phyloP scores from a whole-genome alignment of 768 basidiomycete genomes.

The Dioszegia aurantiaca region DNA sequence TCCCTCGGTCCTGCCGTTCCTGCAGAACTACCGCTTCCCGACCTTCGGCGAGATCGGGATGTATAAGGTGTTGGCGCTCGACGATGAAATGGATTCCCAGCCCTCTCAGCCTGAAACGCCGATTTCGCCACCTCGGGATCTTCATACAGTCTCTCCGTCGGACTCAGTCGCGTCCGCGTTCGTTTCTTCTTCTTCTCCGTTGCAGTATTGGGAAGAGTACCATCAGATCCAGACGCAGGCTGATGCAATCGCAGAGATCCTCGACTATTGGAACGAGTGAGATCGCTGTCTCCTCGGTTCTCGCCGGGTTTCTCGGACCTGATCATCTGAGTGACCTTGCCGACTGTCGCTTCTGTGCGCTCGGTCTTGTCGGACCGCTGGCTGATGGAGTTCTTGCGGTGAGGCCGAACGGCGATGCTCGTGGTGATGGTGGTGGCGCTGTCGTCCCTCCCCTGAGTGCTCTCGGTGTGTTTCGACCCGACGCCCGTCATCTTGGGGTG shows the following conservation, averaged over 20 bases:
- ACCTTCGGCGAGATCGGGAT: conserved; percentile 10
- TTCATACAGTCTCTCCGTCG: conserved; percentile 34
- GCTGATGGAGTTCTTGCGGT: not conserved
- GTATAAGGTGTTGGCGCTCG: conserved; percentile 38
- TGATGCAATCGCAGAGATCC: not conserved
- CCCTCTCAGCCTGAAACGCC: conserved; percentile 32
- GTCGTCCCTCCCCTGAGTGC: too few species aligned
- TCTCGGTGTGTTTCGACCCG: too few species aligned
- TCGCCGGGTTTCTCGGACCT: not conserved
- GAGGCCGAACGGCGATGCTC: not conserved
- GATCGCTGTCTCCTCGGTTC: conserved; percentile 10
- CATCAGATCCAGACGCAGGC: not conserved
- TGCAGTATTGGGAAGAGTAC: not conserved
- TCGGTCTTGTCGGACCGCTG: not conserved
- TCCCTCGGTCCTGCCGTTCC: not conserved
- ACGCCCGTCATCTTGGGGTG: too few species aligned
- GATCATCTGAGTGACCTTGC: conserved; percentile 9
- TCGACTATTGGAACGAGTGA: conserved; percentile 15
- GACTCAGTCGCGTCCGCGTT: conserved; percentile 11
- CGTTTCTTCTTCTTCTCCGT: not conserved
- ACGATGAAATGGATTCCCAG: conserved; percentile 19
- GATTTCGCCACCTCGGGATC: conserved; percentile 30
- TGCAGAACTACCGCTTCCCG: conserved; percentile 2
- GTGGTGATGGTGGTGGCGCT: not conserved
- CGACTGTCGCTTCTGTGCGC: not conserved